Evolutionary conservation across 2,329 filamentous ascomycete species (phyloP).

Genomic region (Lasiodiplodia sp.): DNA sequence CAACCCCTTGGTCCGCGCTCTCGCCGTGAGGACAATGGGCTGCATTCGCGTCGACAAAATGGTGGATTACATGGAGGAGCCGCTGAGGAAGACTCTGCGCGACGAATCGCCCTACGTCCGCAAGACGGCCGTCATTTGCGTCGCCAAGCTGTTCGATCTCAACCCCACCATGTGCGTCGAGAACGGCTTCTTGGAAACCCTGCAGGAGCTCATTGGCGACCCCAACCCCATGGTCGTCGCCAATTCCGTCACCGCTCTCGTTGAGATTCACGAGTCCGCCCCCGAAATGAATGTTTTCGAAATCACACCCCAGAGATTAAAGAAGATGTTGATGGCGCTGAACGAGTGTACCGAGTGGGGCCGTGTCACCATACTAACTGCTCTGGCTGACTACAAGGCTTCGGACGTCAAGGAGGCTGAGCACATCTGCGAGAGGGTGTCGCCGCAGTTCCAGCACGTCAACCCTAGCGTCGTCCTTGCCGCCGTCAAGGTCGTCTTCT

Average conservation of each 20-base stretch:
- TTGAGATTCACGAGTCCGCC: constrained; percentile 88
- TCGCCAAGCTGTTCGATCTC: constrained; percentile 96
- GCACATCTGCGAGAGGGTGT: constrained; percentile 95
- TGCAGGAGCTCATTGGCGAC: constrained; percentile 96
- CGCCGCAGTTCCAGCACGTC: constrained; percentile 97
- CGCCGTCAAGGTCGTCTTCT: constrained; percentile 97
- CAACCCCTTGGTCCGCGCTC: constrained; percentile 90
- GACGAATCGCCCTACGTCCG: constrained; percentile 98
- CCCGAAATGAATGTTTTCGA: constrained; percentile 89
- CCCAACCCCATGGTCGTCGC: constrained; percentile 99
- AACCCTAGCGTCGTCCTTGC: constrained; percentile 96
- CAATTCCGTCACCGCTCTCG: constrained; percentile 92
- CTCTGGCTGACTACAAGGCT: constrained; percentile 85
- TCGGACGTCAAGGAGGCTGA: constrained; percentile 94
- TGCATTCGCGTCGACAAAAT: constrained; percentile 99
- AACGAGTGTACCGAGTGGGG: constrained; percentile 99
- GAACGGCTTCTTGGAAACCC: constrained; percentile 90
- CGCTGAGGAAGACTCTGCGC: constrained; percentile 89
- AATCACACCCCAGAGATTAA: constrained; percentile 81
- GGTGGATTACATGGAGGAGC: constrained; percentile 99
- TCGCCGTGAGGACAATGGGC: constrained; percentile 97
- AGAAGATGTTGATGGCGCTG: constrained; percentile 94
- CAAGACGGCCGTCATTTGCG: constrained; percentile 97
- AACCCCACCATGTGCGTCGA: constrained; percentile 93
- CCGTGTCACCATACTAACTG: constrained; percentile 88